Evolutionary conservation across 345 rosid species (phyloP).

Genomic region (Sapria himalayana): DNA sequence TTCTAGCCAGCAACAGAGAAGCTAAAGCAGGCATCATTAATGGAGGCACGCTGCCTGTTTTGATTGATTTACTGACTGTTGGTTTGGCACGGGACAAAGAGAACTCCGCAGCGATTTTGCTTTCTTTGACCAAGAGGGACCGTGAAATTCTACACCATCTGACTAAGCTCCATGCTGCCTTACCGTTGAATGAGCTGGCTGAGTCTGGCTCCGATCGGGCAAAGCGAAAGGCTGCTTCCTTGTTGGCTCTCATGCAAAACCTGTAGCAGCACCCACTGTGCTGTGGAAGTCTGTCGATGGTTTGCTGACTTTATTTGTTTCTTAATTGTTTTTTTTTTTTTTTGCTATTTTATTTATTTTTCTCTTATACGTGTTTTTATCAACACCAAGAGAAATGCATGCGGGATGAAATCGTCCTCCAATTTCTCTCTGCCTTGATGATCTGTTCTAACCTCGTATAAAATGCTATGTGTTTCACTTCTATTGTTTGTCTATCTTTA

Average conservation of each 20-base stretch:
- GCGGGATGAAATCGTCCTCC: too few species aligned
- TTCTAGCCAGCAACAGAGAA: slow-evolving; percentile 51
- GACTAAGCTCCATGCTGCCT: slow-evolving; percentile 62
- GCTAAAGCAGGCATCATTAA: slow-evolving; percentile 51
- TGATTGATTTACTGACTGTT: slow-evolving; percentile 40
- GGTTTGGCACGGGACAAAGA: slow-evolving; percentile 59
- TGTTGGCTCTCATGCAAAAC: slow-evolving; percentile 55
- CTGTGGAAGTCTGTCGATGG: too few species aligned
- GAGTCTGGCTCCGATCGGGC: slow-evolving; percentile 83
- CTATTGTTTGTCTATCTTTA: too few species aligned
- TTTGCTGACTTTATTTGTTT: too few species aligned
- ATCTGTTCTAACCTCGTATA: too few species aligned
- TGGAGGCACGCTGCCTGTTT: slow-evolving; percentile 36
- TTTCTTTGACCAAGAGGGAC: slow-evolving; percentile 74
- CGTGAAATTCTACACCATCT: slow-evolving; percentile 33
- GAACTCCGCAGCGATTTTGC: slow-evolving; percentile 69
- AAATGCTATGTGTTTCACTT: too few species aligned
- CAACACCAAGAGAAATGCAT: too few species aligned
- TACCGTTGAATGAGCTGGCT: slow-evolving; percentile 66
- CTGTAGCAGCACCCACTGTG: slow-evolving; percentile 20
- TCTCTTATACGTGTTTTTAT: too few species aligned
- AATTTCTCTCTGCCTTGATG: too few species aligned
- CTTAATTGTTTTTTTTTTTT: too few species aligned
- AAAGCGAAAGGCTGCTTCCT: slow-evolving; percentile 48
- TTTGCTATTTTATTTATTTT: too few species aligned